Evolutionary conservation across 164 flowering plant species (phyloP), one percentile per base, ranked within the genome.

Genomic region (Aristolochia contorta): DNA sequence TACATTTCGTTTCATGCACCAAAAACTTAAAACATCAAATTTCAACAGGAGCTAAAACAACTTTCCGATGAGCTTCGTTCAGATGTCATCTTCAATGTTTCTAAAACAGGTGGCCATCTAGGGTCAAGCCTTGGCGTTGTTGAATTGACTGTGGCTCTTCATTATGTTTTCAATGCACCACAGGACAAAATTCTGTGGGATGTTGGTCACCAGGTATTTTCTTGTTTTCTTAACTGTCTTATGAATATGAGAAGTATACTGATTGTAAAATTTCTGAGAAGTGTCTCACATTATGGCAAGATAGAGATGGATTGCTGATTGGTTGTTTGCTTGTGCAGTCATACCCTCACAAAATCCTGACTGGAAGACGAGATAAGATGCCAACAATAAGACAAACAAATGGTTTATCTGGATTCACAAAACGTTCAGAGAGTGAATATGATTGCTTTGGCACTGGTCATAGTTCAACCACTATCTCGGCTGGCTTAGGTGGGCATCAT

Each of bases 121-220:
- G 97, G 98, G 60, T 93, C 98, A 1, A 89, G 97, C 79, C 91
- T 92, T 10, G 98, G 98, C 16, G 96, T 92, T 16, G 85, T 92
- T 16, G 98, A 92, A 81, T 89, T 92, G 27, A 87, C 98, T 4
- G 96, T 89, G 65, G 98, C 98, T 59, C 96, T 93, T 69, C 98
- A 93, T 64, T 87, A 84, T 75, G 89, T 93, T 47, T 93, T 93
- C 64, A 86, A 88, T 72, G 59, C 86, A 20, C 97, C 97, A 65
- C 79, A 81, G 63, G 98, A 93, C 61, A 80, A 58, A 75, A 82
- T 87, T 33, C 69, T 90, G 1, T 90, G 97, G 98, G 97, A 89
- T 79, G 97, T 90, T 68, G 98, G 98, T 47, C 98, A 93, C 74
- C 98, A 90, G 96, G 98, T 92, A 24, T 22, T 6, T 51, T 54